These are phyloP conservation scores for Aurifilum marmelostoma DNA, from an alignment of 2,329 filamentous ascomycete genomes.

Conservation along the genomic window DNA sequence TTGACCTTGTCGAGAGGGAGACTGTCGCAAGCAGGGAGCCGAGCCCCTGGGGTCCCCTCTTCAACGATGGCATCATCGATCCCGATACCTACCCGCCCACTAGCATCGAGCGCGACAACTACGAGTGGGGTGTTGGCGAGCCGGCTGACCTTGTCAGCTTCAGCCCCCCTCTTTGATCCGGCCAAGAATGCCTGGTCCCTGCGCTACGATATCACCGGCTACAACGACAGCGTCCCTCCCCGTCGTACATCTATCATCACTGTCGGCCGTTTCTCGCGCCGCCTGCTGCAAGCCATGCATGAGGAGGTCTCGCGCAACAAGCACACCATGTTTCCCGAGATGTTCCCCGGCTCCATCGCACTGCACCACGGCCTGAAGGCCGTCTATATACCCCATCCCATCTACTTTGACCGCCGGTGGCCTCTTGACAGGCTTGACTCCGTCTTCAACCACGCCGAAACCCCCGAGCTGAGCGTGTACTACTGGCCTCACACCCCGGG, in stretches of 20 bases:
- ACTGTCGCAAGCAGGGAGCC: conserved; percentile 62
- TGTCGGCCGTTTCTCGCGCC: conserved; percentile 73
- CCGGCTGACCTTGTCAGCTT: conserved; percentile 75
- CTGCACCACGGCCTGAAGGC: conserved; percentile 79
- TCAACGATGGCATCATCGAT: conserved; percentile 64
- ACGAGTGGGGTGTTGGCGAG: conserved; percentile 76
- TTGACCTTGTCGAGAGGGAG: conserved; percentile 60
- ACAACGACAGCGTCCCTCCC: conserved; percentile 62
- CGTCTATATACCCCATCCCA: conserved; percentile 76
- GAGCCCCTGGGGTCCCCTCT: conserved; percentile 64
- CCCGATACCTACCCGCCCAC: conserved; percentile 62
- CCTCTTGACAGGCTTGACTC: conserved; percentile 54
- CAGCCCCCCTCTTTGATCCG: conserved; percentile 76
- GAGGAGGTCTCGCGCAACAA: conserved; percentile 73
- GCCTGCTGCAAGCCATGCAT: conserved; percentile 76
- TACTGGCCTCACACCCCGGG: conserved; percentile 47
- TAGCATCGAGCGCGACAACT: conserved; percentile 63
- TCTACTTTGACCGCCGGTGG: conserved; percentile 80
- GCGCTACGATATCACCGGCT: conserved; percentile 69
- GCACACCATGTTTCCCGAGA: conserved; percentile 76
- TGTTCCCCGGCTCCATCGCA: conserved; percentile 74
- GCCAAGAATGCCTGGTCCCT: conserved; percentile 74
- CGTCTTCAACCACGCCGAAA: conserved; percentile 63
- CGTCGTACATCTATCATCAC: conserved; percentile 79
- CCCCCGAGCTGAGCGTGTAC: conserved; percentile 52